A percentile compares a stretch with the other conserved stretches of the same genome.
Evolutionary conservation across 139 green algal species (phyloP).

Genomic region (Ettlia oleoabundans): DNA sequence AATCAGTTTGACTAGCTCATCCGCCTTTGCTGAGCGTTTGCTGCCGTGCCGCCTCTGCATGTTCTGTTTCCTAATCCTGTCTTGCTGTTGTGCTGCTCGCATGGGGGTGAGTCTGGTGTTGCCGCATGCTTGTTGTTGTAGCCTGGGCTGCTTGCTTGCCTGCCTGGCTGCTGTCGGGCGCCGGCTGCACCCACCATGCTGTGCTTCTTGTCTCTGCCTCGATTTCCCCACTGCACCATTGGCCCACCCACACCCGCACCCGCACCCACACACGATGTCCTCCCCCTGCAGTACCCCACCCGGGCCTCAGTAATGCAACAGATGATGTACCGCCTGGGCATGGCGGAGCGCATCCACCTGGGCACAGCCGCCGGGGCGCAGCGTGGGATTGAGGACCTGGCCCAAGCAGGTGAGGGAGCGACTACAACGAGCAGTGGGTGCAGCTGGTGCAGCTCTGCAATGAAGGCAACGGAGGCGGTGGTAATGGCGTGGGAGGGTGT

Average conservation of each 20-base stretch:
- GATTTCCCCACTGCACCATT: no score
- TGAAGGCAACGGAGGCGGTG: no score
- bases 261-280: no score
- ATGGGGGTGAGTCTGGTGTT: background rate
- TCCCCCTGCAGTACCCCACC: constrained; percentile 34
- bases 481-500: no score
- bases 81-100: background rate
- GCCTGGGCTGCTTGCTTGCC: background rate
- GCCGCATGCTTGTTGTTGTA: background rate
- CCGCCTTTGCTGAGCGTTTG: no score
- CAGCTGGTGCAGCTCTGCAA: constrained; percentile 32
- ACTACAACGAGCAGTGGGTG: background rate
- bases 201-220: background rate
- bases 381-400: constrained; percentile 29
- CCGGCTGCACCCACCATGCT: background rate
- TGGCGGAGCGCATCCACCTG: constrained; percentile 81
- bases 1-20: no score
- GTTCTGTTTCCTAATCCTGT: no score
- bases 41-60: no score
- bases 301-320: constrained; percentile 36
- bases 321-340: constrained; percentile 68
- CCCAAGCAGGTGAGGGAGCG: constrained; percentile 5
- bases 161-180: background rate
- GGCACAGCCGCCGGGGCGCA: background rate
- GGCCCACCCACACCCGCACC: no score